Base-by-base conservation (phyloP, 176 grass and related monocot genomes). In the Musa troglodytarum region DNA sequence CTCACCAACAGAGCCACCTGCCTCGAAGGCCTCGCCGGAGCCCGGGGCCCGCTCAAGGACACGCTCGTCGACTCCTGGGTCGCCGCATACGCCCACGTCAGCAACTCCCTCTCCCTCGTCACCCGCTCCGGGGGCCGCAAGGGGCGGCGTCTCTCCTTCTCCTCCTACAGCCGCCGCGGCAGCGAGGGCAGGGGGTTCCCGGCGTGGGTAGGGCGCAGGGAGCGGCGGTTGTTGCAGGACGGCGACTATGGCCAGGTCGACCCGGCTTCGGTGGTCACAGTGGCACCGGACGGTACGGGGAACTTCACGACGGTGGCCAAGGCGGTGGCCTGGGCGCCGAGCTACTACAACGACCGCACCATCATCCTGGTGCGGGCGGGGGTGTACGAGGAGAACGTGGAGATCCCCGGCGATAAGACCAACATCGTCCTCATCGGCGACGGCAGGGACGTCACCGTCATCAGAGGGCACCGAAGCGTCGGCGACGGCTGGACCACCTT, bases 361-460 rank as follows among this genome's bases (percentile, higher is more conserved):
- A 57, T 80, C 1, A 72, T 80, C n/a, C 26, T 52, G 2, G 68
- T 80, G 34, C 54, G 29, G 3, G 78, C 78, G 2, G 78, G 78
- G 12, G 54, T 80, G 19, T 80, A 80, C 43, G 54, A 63, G 9
- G 78, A 80, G 68, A 23, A 80, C 69, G 78, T 80, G 21, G 28
- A 50, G 13, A 52, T 64, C 2, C 17, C 78, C 7, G 63, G 55
- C n/a, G 14, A 80, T 10, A 80, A 80, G 78, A 80, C 13, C 53
- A 63, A 80, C 57, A 63, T 80, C n/a, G 49, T 80, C 54, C 69
- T 80, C 54, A n/a, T 80, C n/a, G 78, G 78, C 17, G 78, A 73
- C n/a, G 78, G 78, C 53, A 80, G 34, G 3, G 57, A 80, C 55
- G 29, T 24, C 17, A 80, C 78, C 0, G 12, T 73, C 1, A 63